Percentiles rank a stretch among this genome's conserved stretches.
These are phyloP conservation scores for Trebouxia sp. DNA, from an alignment of 139 green algal genomes.

Conservation along the genomic window DNA sequence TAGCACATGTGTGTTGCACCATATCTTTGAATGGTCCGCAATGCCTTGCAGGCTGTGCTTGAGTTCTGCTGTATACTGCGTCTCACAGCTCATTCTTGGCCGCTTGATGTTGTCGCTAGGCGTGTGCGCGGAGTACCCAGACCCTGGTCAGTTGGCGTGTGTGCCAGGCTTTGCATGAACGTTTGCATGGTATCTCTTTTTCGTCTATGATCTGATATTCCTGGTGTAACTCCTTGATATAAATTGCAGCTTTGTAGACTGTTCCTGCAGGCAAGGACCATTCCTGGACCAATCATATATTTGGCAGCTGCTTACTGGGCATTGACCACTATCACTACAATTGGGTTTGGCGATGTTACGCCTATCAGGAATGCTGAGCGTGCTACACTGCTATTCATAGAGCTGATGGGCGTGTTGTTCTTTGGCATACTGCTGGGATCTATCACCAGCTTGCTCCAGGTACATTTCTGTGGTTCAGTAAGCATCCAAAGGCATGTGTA, in stretches of 20 bases:
- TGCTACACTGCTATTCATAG: not conserved
- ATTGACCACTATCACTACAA: conserved; percentile 39
- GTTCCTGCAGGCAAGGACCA: not conserved
- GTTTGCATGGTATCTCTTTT: too few relatives aligned
- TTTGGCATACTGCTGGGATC: conserved; percentile 40
- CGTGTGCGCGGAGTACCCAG: not conserved
- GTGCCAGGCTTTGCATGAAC: not conserved
- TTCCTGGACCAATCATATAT: conserved; percentile 12
- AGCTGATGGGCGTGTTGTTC: conserved; percentile 22
- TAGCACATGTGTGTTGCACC: not conserved
- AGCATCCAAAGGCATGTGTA: not conserved
- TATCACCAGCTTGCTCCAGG: conserved; percentile 14
- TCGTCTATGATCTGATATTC: too few relatives aligned
- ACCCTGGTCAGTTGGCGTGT: not conserved
- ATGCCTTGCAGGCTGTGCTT: not conserved
- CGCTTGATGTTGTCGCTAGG: too few relatives aligned
- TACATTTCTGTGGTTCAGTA: not conserved
- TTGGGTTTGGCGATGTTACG: conserved; percentile 34
- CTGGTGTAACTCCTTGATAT: too few relatives aligned
- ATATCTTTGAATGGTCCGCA: too few relatives aligned
- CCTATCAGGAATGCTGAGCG: not conserved
- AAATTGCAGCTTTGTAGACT: not conserved
- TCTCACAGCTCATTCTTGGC: too few relatives aligned
- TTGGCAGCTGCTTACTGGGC: conserved; percentile 45
- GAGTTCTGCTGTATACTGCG: too few relatives aligned